A percentile compares a stretch with the other conserved stretches of the same genome.
Conservation (phyloP, 2,329 filamentous ascomycete genomes). For the Fusarium veterinarium region DNA sequence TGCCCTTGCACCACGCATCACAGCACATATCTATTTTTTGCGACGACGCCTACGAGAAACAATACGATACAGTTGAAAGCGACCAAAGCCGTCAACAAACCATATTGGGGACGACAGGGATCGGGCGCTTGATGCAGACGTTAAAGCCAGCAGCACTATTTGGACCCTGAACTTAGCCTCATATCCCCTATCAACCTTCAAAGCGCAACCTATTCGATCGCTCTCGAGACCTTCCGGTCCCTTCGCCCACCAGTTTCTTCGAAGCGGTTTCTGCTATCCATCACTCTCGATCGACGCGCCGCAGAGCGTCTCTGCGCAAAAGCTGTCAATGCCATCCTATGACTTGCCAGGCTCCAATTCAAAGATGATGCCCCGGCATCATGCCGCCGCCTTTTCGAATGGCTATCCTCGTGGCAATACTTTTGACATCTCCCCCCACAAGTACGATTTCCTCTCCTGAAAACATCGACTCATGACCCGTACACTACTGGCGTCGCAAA, state of each 20-base stretch:
- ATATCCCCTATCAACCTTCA: constrained; percentile 20
- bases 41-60: constrained; percentile 19
- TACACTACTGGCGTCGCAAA: not conserved
- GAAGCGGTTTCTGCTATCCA: not conserved
- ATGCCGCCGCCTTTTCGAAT: constrained; percentile 79
- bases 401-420: constrained; percentile 82
- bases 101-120: not conserved
- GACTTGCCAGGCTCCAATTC: constrained; percentile 47
- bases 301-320: constrained; percentile 38
- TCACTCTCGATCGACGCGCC: constrained; percentile 23
- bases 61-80: constrained; percentile 1
- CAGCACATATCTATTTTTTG: not conserved
- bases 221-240: not conserved
- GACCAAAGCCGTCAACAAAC: not conserved
- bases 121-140: not conserved
- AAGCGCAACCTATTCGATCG: constrained; percentile 8
- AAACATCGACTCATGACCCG: not conserved
- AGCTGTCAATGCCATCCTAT: constrained; percentile 47
- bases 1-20: constrained; percentile 26
- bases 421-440: constrained; percentile 90
- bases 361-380: constrained; percentile 89
- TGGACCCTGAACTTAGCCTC: constrained; percentile 2
- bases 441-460: constrained; percentile 64
- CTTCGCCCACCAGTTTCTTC: not conserved
- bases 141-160: constrained; percentile 9